Conservation (phyloP, 2,329 filamentous ascomycete species). For the Aureobasidium sp. region DNA sequence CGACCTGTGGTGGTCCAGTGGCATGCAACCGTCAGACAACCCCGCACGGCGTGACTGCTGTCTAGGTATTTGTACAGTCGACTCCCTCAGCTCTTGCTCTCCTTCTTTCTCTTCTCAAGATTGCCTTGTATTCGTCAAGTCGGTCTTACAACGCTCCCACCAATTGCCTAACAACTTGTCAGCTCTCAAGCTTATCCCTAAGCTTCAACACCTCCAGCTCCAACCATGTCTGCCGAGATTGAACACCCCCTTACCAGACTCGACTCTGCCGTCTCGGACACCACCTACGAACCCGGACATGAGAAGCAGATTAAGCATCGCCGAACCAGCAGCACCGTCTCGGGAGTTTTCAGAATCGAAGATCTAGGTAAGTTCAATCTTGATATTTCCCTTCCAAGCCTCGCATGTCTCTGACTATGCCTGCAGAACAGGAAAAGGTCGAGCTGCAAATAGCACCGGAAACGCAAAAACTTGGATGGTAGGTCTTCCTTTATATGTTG, state of each 20-base stretch:
- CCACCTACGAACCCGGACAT: slow-evolving; percentile 56
- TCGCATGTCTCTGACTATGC: neutral
- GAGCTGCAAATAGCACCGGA: slow-evolving; percentile 67
- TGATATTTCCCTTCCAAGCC: neutral
- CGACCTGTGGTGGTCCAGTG: neutral
- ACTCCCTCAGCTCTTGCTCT: slow-evolving; percentile 3
- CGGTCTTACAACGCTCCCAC: slow-evolving; percentile 3
- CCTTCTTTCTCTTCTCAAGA: slow-evolving; percentile 6
- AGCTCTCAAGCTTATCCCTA: slow-evolving; percentile 4
- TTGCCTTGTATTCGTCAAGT: slow-evolving; percentile 11
- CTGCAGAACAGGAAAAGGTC: slow-evolving; percentile 61
- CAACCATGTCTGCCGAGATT: slow-evolving; percentile 46
- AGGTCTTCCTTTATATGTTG: slow-evolving; percentile 30
- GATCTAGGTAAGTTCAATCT: slow-evolving; percentile 63
- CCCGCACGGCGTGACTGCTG: slow-evolving; percentile 12
- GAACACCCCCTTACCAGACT: slow-evolving; percentile 65
- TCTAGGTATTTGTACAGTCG: slow-evolving; percentile 1
- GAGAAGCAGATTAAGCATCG: slow-evolving; percentile 57
- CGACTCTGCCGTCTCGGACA: slow-evolving; percentile 80
- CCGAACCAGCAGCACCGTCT: slow-evolving; percentile 62
- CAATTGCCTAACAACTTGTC: neutral
- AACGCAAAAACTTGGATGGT: slow-evolving; percentile 85
- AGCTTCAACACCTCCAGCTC: slow-evolving; percentile 15
- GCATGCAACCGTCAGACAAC: slow-evolving; percentile 11
- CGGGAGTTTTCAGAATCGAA: slow-evolving; percentile 71